A percentile compares a stretch with the other conserved stretches of the same genome.
These are phyloP conservation scores for Eucalyptus tenuipes DNA, from an alignment of 345 rosid species.

Conservation along the genomic window DNA sequence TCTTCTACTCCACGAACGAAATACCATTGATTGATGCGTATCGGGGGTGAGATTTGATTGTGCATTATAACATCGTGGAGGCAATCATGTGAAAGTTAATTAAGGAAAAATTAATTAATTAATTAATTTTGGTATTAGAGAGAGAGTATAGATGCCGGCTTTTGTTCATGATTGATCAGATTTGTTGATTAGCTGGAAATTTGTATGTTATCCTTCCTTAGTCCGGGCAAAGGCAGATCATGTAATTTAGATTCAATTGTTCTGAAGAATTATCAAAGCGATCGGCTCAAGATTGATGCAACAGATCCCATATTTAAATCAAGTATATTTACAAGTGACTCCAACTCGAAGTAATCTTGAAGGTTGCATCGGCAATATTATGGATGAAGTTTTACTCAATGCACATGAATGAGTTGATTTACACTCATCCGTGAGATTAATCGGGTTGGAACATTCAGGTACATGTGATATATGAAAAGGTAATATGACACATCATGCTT, in stretches of 20 bases:
- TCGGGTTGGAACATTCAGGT: not conserved
- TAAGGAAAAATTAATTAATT: not conserved
- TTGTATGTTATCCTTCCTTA: not conserved
- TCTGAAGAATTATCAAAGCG: not conserved
- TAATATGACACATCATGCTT: not conserved
- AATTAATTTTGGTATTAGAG: not conserved
- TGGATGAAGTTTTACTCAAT: not conserved
- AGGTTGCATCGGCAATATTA: rapidly evolving
- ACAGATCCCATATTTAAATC: rapidly evolving
- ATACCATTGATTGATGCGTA: not conserved
- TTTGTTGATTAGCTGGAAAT: not conserved
- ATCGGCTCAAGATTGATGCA: not conserved
- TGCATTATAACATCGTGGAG: not conserved
- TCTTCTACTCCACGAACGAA: not conserved
- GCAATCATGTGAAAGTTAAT: not conserved
- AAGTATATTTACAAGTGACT: not conserved
- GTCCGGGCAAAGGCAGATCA: not conserved
- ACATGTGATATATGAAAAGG: not conserved
- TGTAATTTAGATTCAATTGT: not conserved
- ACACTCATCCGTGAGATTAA: not conserved
- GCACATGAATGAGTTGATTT: rapidly evolving
- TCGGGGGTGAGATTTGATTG: not conserved
- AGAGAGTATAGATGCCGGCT: not conserved
- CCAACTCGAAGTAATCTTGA: rapidly evolving
- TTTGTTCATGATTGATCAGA: not conserved